These are phyloP conservation scores for Apiotrichum siamense DNA, from an alignment of 1,284 basidiomycete species.

Conservation along the genomic window DNA sequence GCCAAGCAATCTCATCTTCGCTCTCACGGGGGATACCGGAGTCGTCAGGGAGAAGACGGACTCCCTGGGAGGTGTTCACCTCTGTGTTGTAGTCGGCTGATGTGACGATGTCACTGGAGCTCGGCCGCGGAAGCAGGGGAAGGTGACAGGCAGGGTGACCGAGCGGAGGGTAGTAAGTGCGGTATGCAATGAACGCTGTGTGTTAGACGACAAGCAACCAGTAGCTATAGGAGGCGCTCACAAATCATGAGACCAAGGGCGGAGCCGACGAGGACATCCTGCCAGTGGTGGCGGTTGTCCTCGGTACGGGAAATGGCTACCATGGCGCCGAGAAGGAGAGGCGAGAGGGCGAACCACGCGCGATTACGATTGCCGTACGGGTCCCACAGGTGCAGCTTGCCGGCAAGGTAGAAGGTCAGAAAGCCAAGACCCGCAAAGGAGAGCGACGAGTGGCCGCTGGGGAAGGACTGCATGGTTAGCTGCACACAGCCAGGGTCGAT, in stretches of 20 bases:
- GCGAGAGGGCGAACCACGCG: constrained; percentile 73
- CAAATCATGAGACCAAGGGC: constrained; percentile 62
- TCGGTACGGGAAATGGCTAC: constrained; percentile 88
- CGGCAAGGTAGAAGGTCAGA: constrained; percentile 78
- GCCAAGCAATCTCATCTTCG: constrained; percentile 36
- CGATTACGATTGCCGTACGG: constrained; percentile 69
- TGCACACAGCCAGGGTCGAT: too few relatives aligned
- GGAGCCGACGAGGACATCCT: constrained; percentile 77
- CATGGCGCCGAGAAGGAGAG: constrained; percentile 70
- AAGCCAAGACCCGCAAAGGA: constrained; percentile 91
- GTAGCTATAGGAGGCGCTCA: constrained; percentile 52
- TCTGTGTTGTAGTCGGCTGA: constrained; percentile 19
- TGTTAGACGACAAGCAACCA: not conserved
- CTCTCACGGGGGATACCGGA: constrained; percentile 26
- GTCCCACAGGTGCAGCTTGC: constrained; percentile 89
- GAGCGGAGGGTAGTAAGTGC: constrained; percentile 51
- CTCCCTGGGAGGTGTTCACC: constrained; percentile 9
- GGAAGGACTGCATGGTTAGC: constrained; percentile 54
- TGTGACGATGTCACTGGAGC: constrained; percentile 17
- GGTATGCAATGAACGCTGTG: constrained; percentile 66
- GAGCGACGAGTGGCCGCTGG: constrained; percentile 71
- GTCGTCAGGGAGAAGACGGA: constrained; percentile 30
- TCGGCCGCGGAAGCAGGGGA: constrained; percentile 63
- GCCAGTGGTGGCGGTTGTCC: constrained; percentile 86
- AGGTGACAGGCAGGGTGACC: constrained; percentile 55